A percentile compares a stretch with the other conserved stretches of the same genome.
Evolutionary conservation across 73 alveolate genomes (phyloP).

Genomic region (Tetrahymena malaccensis): DNA sequence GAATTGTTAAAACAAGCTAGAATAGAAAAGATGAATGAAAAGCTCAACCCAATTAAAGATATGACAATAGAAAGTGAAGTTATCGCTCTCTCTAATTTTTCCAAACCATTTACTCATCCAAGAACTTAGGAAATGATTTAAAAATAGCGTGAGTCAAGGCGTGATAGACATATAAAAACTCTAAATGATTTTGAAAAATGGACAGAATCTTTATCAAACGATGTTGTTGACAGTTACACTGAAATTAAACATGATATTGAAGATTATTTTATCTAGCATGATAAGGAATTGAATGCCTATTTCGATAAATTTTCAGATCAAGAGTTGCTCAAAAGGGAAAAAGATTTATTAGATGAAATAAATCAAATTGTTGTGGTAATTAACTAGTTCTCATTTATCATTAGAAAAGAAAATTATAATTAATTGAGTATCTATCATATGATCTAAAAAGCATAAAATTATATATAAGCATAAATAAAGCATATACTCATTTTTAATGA

Average conservation of each 20-base stretch:
- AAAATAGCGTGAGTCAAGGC: constrained; percentile 6
- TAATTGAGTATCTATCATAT: too few relatives aligned
- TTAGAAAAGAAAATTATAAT: not conserved
- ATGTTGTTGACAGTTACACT: constrained; percentile 35
- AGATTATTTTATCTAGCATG: constrained; percentile 22
- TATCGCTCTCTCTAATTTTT: constrained; percentile 17
- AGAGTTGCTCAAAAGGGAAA: constrained; percentile 23
- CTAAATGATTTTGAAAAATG: constrained; percentile 34
- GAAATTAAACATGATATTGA: constrained; percentile 36
- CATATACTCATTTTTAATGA: not conserved
- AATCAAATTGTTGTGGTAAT: constrained; percentile 1
- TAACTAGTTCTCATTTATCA: not conserved
- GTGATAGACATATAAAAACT: constrained; percentile 24
- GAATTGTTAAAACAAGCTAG: constrained; percentile 27
- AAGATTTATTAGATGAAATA: constrained; percentile 22
- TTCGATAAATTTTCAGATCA: constrained; percentile 28
- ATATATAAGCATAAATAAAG: not conserved
- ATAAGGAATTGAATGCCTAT: constrained; percentile 9
- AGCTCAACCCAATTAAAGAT: not conserved
- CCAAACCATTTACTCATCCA: constrained; percentile 9
- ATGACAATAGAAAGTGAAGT: constrained; percentile 18
- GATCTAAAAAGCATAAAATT: too few relatives aligned
- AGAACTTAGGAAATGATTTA: constrained; percentile 4
- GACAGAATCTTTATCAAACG: constrained; percentile 9
- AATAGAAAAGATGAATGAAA: constrained; percentile 14